Percentiles rank a stretch among this genome's conserved stretches.
Evolutionary conservation across 2,329 filamentous ascomycete genomes (phyloP).

Genomic region (Pezicula carpinea): DNA sequence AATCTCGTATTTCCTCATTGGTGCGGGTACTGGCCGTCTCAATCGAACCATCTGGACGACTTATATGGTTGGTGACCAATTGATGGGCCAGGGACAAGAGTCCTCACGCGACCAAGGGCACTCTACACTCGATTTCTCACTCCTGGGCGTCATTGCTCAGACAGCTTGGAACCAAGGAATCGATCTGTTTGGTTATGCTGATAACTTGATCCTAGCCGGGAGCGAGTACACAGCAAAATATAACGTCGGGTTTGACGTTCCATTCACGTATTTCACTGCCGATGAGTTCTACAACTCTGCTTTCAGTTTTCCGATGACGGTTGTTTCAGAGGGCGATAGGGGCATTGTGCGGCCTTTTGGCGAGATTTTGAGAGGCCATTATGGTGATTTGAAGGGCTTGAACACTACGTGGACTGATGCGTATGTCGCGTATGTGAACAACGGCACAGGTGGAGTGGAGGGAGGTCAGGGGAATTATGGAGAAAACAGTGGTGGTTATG

Average conservation of each 20-base stretch:
- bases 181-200: constrained; percentile 28
- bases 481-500: constrained; percentile 7
- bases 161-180: constrained; percentile 38
- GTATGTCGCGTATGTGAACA: constrained; percentile 4
- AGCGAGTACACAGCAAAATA: constrained; percentile 36
- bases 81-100: constrained; percentile 35
- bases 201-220: constrained; percentile 33
- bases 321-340: constrained; percentile 15
- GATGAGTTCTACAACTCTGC: background rate
- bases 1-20: constrained; percentile 5
- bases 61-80: constrained; percentile 2
- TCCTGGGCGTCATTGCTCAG: constrained; percentile 37
- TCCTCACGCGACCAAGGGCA: constrained; percentile 42
- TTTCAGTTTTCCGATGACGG: background rate
- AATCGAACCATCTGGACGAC: constrained; percentile 22
- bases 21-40: constrained; percentile 7
- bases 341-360: constrained; percentile 33
- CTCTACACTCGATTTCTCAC: constrained; percentile 32
- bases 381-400: constrained; percentile 31
- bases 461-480: constrained; percentile 8
- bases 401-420: constrained; percentile 6
- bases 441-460: constrained; percentile 4
- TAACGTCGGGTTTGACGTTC: constrained; percentile 37
- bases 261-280: constrained; percentile 24
- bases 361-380: constrained; percentile 38